Percentiles rank a stretch among this genome's conserved stretches.
These are phyloP conservation scores for Nyssa sinensis DNA, from an alignment of 148 eudicot species.

Conservation along the genomic window DNA sequence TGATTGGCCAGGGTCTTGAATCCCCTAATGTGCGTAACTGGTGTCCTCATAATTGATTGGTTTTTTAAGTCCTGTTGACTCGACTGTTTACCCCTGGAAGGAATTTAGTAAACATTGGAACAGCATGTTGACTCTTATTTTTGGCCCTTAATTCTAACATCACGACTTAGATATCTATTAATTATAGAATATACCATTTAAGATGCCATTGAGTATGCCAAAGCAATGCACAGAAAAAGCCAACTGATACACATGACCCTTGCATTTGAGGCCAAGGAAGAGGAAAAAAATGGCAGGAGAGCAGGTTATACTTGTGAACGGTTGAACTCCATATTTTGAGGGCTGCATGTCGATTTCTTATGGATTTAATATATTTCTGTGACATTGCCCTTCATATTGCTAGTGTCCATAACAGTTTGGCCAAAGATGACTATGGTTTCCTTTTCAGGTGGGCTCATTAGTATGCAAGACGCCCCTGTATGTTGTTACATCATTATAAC, in stretches of 20 bases:
- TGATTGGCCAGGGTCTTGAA: constrained; percentile 89
- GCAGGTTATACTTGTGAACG: neutral
- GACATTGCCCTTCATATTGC: neutral
- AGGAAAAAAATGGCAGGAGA: no score
- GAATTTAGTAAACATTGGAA: neutral
- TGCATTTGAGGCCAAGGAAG: neutral
- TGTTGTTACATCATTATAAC: neutral
- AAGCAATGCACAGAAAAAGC: neutral
- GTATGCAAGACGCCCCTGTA: neutral
- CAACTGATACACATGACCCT: neutral
- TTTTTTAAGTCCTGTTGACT: neutral
- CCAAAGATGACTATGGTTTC: neutral
- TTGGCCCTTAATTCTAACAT: neutral
- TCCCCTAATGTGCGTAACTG: constrained; percentile 63
- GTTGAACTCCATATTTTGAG: neutral
- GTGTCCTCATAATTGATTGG: constrained; percentile 9
- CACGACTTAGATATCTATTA: neutral
- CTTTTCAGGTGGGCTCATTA: neutral
- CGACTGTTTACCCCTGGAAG: neutral
- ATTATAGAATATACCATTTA: neutral
- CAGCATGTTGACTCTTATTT: neutral
- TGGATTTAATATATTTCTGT: neutral
- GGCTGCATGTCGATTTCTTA: neutral
- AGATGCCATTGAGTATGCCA: neutral
- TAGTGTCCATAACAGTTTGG: neutral